Evolutionary conservation across 306 rosid species (phyloP), one percentile per base, ranked within the genome.

Genomic region (Cotoneaster glaucophyllus): DNA sequence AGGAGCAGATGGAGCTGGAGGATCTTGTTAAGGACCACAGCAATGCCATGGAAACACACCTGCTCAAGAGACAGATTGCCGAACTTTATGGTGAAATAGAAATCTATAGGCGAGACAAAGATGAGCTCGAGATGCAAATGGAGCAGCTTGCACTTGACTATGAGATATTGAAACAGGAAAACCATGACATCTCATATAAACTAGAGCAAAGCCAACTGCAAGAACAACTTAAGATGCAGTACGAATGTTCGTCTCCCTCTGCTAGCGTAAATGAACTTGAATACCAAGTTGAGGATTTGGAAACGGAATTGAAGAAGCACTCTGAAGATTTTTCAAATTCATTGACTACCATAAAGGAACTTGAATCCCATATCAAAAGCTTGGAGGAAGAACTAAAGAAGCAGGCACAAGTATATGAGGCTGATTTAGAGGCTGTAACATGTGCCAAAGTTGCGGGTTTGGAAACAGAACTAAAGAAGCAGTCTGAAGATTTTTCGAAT

Each of bases 81-180:
- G 97, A 93, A 75, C 90, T 96, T 71, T 82, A 84, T 68, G 81
- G 93, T 25, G 98, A 96, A 87, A 86, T 96, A 43, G 99, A 96
- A 77, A 84, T 89, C 77, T 88, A 89, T 61, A 87, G 91, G 62
- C 87, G 94, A 86, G 96, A 96, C 82, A 96, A 86, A 86, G 99
- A 96, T 75, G 99, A 93, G 78, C 80, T 96, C 29, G 99, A 96
- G 84, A 88, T 90, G 93, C 98, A 90, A 77, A 83, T 96, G 87
- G 99, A 93, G 86, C 99, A 96, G 80, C 96, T 96, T 79, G 99
- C 97, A 14, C 91, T 96, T 31, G 99, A 96, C 87, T 92, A 89
- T 83, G 99, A 96, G 85, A 90, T 96, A 83, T 59, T 96, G 91
- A 96, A 93, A 71, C 99, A 96, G 79, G 97, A 93, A 88, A 96